Conservation (phyloP, 2,329 filamentous ascomycete genomes). For the Exophiala phaeomuriformis region DNA sequence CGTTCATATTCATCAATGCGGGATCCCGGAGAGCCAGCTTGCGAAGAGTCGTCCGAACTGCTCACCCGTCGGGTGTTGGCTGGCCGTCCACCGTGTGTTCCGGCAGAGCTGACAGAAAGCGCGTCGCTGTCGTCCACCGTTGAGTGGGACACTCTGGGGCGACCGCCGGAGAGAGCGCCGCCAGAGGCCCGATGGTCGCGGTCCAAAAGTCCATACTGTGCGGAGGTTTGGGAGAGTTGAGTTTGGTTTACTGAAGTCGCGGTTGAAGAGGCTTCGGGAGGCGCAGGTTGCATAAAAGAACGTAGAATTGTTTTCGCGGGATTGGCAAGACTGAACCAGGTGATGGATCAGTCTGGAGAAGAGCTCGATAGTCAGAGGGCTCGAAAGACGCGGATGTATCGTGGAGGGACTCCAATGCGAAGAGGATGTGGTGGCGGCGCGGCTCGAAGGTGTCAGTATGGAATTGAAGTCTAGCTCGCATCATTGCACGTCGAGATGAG, state of each 20-base stretch:
- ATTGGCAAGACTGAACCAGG: conserved; percentile 50
- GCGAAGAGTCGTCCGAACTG: conserved; percentile 24
- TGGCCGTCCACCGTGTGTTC: conserved; percentile 25
- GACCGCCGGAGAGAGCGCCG: conserved; percentile 36
- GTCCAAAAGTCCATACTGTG: conserved; percentile 55
- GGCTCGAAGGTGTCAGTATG: not conserved
- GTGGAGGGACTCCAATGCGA: not conserved
- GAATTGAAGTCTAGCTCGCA: not conserved
- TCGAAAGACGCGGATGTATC: not conserved
- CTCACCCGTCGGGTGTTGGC: conserved; percentile 29
- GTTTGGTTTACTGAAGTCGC: conserved; percentile 36
- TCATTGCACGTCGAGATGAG: not conserved
- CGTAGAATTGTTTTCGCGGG: conserved; percentile 31
- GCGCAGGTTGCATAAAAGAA: conserved; percentile 61
- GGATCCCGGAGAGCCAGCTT: conserved; percentile 41
- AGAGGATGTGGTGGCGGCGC: conserved; percentile 1
- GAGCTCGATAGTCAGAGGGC: not conserved
- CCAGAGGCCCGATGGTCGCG: conserved; percentile 39
- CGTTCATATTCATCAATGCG: conserved; percentile 52
- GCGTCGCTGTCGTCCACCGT: conserved; percentile 27
- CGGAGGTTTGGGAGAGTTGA: conserved; percentile 30
- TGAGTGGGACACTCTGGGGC: conserved; percentile 32
- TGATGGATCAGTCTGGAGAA: conserved; percentile 43
- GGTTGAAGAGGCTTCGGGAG: conserved; percentile 44
- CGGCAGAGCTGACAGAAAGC: conserved; percentile 25